Percentiles rank a stretch among this genome's conserved stretches.
These are phyloP conservation scores for Axilococcus clingmanii DNA, from an alignment of 139 green algal species.

Conservation along the genomic window DNA sequence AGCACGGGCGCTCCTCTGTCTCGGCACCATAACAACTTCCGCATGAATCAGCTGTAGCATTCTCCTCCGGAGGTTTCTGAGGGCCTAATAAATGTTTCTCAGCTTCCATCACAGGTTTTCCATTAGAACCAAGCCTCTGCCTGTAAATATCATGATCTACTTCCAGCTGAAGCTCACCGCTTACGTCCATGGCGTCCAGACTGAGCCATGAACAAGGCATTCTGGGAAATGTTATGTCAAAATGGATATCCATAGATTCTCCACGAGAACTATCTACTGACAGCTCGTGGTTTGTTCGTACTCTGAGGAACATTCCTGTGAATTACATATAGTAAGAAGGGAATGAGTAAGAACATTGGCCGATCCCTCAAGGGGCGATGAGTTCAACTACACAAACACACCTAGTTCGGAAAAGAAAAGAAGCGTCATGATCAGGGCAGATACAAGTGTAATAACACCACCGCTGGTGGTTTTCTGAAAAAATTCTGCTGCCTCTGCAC, in stretches of 20 bases:
- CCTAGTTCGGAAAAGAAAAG: constrained; percentile 88
- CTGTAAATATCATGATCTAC: constrained; percentile 82
- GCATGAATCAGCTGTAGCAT: constrained; percentile 34
- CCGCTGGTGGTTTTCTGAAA: constrained; percentile 75
- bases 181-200: constrained; percentile 95
- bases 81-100: constrained; percentile 2
- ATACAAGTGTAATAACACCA: constrained; percentile 87
- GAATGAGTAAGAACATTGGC: neutral
- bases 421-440: constrained; percentile 75
- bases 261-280: constrained; percentile 77
- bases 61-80: neutral
- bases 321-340: neutral
- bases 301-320: constrained; percentile 65
- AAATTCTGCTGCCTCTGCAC: constrained; percentile 84
- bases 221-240: constrained; percentile 84
- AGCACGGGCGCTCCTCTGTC: constrained; percentile 61
- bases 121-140: constrained; percentile 32
- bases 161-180: constrained; percentile 87
- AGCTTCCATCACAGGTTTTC: neutral
- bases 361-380: neutral
- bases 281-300: constrained; percentile 66
- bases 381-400: constrained; percentile 44
- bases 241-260: constrained; percentile 83
- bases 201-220: constrained; percentile 85
- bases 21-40: constrained; percentile 92